A percentile compares a stretch with the other conserved stretches of the same genome.
phyloP scores from a whole-genome alignment of 768 basidiomycete species.

The Termitomyces sp. region DNA sequence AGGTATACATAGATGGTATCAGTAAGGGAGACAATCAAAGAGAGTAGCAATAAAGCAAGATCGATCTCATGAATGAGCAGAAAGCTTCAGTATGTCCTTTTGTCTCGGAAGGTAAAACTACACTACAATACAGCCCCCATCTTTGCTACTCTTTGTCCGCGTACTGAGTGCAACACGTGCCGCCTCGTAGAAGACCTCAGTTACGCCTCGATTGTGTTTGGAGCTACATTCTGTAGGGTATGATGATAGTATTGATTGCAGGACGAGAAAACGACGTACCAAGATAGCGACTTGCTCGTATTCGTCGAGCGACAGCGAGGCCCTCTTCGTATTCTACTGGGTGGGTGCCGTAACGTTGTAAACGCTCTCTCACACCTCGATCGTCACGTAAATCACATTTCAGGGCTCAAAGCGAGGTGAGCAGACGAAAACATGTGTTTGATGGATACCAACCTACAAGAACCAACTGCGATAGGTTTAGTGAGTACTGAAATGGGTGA shows the following conservation, averaged over 20 bases:
- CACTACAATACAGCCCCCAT: constrained; percentile 54
- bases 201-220: constrained; percentile 92
- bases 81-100: background rate
- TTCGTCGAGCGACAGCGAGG: constrained; percentile 78
- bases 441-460: constrained; percentile 72
- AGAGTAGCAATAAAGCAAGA: background rate
- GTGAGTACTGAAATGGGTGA: constrained; percentile 3
- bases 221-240: constrained; percentile 81
- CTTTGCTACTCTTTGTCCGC: constrained; percentile 58
- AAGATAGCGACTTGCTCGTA: constrained; percentile 89
- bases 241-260: background rate
- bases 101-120: constrained; percentile 24
- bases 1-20: constrained; percentile 19
- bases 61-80: background rate
- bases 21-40: constrained; percentile 5
- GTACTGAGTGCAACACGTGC: constrained; percentile 80
- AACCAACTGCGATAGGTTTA: constrained; percentile 51
- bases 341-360: constrained; percentile 63
- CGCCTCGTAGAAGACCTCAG: constrained; percentile 90
- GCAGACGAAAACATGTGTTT: background rate
- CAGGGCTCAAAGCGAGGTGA: constrained; percentile 49
- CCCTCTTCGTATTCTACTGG: constrained; percentile 93
- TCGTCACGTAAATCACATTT: constrained; percentile 97
- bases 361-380: constrained; percentile 57
- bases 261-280: constrained; percentile 44